A percentile compares a stretch with the other conserved stretches of the same genome.
phyloP scores from a whole-genome alignment of 169 alveolate genomes.

The Eimeria acervulina region DNA sequence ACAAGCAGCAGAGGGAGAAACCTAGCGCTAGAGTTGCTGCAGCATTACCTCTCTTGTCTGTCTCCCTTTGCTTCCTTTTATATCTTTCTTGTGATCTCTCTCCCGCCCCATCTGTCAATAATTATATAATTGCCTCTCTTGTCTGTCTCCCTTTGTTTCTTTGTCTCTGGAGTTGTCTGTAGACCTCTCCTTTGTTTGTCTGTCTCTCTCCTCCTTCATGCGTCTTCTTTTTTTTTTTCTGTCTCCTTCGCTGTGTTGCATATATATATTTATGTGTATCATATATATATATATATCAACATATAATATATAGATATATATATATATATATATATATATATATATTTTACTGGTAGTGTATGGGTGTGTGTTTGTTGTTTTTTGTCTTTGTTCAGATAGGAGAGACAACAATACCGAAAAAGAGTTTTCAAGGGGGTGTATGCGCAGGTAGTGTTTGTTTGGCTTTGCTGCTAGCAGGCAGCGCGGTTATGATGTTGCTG shows the following conservation, averaged over 20 bases:
- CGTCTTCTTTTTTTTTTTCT: not conserved
- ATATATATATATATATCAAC: too few species aligned
- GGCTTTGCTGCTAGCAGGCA: constrained; percentile 65
- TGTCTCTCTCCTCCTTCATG: not conserved
- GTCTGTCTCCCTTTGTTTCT: not conserved
- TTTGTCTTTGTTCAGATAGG: constrained; percentile 28
- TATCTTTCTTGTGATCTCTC: not conserved
- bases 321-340: too few species aligned
- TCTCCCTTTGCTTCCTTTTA: not conserved
- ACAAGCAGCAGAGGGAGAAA: too few species aligned
- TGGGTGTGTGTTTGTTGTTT: not conserved
- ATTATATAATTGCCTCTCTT: too few species aligned
- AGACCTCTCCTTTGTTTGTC: not conserved
- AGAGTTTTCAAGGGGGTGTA: constrained; percentile 27
- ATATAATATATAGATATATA: too few species aligned
- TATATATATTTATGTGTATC: too few species aligned
- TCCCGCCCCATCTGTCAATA: too few species aligned
- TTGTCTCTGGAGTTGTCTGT: not conserved
- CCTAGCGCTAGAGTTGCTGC: too few species aligned
- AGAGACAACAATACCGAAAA: constrained; percentile 1
- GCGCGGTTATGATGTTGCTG: constrained; percentile 4
- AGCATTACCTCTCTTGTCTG: too few species aligned
- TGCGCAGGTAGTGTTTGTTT: constrained; percentile 1
- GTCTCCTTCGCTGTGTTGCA: not conserved
- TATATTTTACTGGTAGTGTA: too few species aligned